Evolutionary conservation across 2,329 filamentous ascomycete species (phyloP).

Genomic region (Acephala macrosclerotiorum): DNA sequence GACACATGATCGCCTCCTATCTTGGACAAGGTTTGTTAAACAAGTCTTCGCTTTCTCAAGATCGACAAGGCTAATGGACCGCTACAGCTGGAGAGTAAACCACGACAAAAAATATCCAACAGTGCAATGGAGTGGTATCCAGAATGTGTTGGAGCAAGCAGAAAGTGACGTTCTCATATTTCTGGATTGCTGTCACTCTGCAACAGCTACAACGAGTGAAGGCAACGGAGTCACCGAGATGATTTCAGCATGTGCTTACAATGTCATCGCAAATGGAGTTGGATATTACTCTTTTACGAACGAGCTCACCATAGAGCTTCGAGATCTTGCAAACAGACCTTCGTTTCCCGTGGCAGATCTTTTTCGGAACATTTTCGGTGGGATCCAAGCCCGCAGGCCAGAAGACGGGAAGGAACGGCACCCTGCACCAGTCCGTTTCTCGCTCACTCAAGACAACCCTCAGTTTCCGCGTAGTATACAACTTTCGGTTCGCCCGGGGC

Average conservation of each 20-base stretch:
- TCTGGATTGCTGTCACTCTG: conserved; percentile 61
- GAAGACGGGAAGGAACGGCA: conserved; percentile 10
- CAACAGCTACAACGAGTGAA: conserved; percentile 19
- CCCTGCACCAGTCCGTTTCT: too few species aligned
- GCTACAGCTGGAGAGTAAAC: conserved; percentile 15
- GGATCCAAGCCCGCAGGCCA: conserved; percentile 18
- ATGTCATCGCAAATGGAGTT: conserved; percentile 54
- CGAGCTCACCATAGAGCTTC: conserved; percentile 13
- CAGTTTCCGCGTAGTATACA: too few species aligned
- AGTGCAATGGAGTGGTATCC: conserved; percentile 29
- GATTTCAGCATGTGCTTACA: conserved; percentile 56
- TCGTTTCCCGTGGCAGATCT: conserved; percentile 18
- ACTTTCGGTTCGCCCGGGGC: too few species aligned
- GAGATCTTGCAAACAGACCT: conserved; percentile 9
- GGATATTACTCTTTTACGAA: conserved; percentile 26
- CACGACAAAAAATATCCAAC: conserved; percentile 15
- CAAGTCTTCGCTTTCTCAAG: neutral
- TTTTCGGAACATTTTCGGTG: conserved; percentile 17
- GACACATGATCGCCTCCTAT: conserved; percentile 61
- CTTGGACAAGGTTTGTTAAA: conserved; percentile 62
- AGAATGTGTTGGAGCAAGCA: conserved; percentile 62
- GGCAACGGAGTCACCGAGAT: conserved; percentile 43
- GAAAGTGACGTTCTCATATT: conserved; percentile 64
- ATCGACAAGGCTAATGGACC: neutral
- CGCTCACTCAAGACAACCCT: too few species aligned